Evolutionary conservation across 2,329 filamentous ascomycete genomes (phyloP).

Genomic region (Xylaria sp.): DNA sequence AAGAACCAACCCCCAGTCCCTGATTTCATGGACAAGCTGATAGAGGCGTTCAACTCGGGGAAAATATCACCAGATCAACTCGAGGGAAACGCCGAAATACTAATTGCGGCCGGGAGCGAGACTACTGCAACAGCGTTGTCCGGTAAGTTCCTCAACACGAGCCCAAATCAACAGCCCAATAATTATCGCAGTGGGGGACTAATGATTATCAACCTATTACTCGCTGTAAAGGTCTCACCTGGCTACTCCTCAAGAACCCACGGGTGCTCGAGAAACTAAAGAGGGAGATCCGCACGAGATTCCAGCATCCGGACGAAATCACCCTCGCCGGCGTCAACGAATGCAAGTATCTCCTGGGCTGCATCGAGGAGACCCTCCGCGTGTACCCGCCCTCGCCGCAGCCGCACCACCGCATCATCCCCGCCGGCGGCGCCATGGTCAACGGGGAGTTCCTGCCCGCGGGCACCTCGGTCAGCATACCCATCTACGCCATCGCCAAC

Average conservation of each 20-base stretch:
- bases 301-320: slow-evolving; percentile 51
- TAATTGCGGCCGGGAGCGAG: slow-evolving; percentile 44
- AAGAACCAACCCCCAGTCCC: slow-evolving; percentile 30
- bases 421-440: slow-evolving; percentile 28
- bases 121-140: slow-evolving; percentile 40
- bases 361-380: slow-evolving; percentile 54
- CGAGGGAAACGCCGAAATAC: slow-evolving; percentile 30
- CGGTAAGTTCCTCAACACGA: slow-evolving; percentile 22
- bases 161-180: too few species aligned
- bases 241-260: slow-evolving; percentile 43
- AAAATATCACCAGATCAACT: slow-evolving; percentile 36
- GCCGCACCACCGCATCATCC: slow-evolving; percentile 33
- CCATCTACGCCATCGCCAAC: slow-evolving; percentile 34
- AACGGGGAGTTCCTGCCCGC: slow-evolving; percentile 36
- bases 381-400: slow-evolving; percentile 50
- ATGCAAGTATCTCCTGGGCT: slow-evolving; percentile 52
- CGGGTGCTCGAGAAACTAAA: slow-evolving; percentile 46
- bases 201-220: not conserved
- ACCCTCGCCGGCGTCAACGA: slow-evolving; percentile 45
- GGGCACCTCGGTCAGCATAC: slow-evolving; percentile 32
- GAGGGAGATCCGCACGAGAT: slow-evolving; percentile 51
- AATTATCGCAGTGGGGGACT: not conserved
- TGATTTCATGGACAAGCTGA: slow-evolving; percentile 42
- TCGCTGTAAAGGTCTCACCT: slow-evolving; percentile 31
- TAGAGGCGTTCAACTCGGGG: slow-evolving; percentile 36